These are phyloP conservation scores for Ettlia oleoabundans DNA, from an alignment of 139 green algal genomes.

Conservation along the genomic window DNA sequence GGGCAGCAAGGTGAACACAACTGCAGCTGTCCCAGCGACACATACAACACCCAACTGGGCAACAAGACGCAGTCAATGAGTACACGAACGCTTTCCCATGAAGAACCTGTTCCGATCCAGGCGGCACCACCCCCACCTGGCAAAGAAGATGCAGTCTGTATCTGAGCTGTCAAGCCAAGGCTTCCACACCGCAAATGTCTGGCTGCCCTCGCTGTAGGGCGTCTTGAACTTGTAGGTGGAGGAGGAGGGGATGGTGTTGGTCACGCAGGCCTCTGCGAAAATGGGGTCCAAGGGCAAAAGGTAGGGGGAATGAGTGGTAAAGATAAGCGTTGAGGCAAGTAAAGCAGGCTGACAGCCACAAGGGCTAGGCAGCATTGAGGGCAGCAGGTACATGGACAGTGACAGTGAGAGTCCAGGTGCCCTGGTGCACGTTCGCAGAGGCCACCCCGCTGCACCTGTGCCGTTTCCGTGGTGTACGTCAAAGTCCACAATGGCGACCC, in stretches of 20 bases:
- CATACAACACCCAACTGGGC: no score
- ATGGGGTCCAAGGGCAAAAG: not conserved
- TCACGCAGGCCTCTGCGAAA: conserved; percentile 58
- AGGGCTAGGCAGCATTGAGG: no score
- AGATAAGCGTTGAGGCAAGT: no score
- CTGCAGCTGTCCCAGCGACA: no score
- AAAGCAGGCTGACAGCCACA: no score
- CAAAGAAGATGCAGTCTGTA: conserved; percentile 89
- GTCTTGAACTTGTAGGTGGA: conserved; percentile 58
- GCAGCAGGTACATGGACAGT: no score
- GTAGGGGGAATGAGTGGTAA: not conserved
- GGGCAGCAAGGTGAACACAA: no score
- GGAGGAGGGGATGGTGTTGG: conserved; percentile 47
- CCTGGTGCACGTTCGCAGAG: no score
- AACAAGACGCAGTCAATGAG: no score
- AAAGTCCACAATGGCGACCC: conserved; percentile 92
- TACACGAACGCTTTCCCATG: not conserved
- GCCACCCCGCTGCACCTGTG: conserved; percentile 60
- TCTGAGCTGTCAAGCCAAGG: conserved; percentile 90
- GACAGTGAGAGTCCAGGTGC: no score
- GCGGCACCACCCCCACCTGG: conserved; percentile 52
- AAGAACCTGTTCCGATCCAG: no score
- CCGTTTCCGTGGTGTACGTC: conserved; percentile 96
- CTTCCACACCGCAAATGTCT: conserved; percentile 77
- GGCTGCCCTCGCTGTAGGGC: conserved; percentile 74